These are phyloP conservation scores for Fusarium irregulare DNA, from an alignment of 2,329 filamentous ascomycete genomes.

Conservation along the genomic window DNA sequence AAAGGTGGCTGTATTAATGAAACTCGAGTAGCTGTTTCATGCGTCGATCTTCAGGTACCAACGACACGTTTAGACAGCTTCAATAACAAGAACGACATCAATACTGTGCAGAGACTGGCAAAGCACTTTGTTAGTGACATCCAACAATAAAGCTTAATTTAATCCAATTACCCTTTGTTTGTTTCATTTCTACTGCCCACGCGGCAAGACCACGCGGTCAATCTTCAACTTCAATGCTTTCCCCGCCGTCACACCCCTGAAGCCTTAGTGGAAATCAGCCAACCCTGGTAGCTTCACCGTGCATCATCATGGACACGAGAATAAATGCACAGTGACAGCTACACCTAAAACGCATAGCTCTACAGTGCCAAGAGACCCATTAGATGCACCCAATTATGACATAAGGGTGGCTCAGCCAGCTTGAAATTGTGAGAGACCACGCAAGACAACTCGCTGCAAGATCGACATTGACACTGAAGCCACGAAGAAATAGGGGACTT, in stretches of 20 bases:
- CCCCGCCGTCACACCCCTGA: slow-evolving; percentile 42
- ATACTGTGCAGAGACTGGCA: neutral
- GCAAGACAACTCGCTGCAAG: slow-evolving; percentile 44
- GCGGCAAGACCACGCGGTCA: slow-evolving; percentile 17
- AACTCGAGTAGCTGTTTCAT: slow-evolving; percentile 15
- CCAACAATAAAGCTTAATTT: neutral
- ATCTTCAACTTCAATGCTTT: slow-evolving; percentile 29
- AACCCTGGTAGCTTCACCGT: slow-evolving; percentile 32
- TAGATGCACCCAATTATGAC: slow-evolving; percentile 43
- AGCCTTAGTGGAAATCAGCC: slow-evolving; percentile 26
- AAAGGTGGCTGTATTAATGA: neutral
- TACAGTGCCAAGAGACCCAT: slow-evolving; percentile 31
- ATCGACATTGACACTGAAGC: slow-evolving; percentile 44
- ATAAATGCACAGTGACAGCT: slow-evolving; percentile 10
- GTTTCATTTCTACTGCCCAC: neutral
- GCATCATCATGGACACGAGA: slow-evolving; percentile 1
- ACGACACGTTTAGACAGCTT: neutral
- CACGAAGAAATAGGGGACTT: slow-evolving; percentile 46
- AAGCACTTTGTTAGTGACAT: neutral
- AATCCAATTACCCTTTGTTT: neutral
- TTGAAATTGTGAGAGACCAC: slow-evolving; percentile 49
- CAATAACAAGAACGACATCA: neutral
- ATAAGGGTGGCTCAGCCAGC: slow-evolving; percentile 48
- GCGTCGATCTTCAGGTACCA: slow-evolving; percentile 17
- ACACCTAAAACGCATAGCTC: neutral